Percentiles rank a stretch among this genome's conserved stretches.
Evolutionary conservation across 371 early-diverging fungal species (phyloP).

Genomic region (Sporodiniella umbellata): DNA sequence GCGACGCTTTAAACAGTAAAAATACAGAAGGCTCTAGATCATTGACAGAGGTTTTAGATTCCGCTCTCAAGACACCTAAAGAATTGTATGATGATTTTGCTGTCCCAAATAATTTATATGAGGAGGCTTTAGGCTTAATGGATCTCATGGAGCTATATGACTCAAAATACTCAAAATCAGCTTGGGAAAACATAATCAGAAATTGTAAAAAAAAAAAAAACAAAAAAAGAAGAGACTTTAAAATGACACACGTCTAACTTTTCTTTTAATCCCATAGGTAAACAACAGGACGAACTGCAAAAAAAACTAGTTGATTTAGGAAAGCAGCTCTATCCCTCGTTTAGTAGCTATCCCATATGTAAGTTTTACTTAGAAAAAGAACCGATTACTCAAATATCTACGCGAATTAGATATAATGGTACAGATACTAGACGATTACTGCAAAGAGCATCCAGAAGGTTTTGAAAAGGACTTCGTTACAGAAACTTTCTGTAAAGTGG

Average conservation of each 20-base stretch:
- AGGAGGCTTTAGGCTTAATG: conserved; percentile 16
- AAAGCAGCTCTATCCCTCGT: conserved; percentile 13
- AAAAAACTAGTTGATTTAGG: conserved; percentile 7
- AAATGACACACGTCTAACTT: background rate
- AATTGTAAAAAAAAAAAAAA: background rate
- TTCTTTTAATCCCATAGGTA: conserved; percentile 1
- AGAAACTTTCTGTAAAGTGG: conserved; percentile 3
- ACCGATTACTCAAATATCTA: background rate
- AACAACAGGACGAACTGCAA: background rate
- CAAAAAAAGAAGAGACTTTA: too few relatives aligned
- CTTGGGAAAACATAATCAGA: conserved; percentile 15
- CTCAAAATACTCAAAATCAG: conserved; percentile 2
- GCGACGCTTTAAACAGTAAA: background rate
- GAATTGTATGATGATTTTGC: conserved; percentile 6
- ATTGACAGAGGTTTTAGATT: background rate
- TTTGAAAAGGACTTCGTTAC: conserved; percentile 4
- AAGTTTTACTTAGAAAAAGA: conserved; percentile 1
- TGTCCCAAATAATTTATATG: conserved; percentile 6
- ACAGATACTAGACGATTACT: conserved; percentile 3
- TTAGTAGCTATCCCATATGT: conserved; percentile 19
- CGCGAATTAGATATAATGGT: conserved; percentile 11
- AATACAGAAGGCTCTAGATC: background rate
- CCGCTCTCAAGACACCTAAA: conserved; percentile 1
- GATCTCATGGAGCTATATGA: conserved; percentile 8
- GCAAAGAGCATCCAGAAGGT: background rate